Conservation (phyloP, 2,329 filamentous ascomycete genomes). For the Emergomyces pasteurianus region DNA sequence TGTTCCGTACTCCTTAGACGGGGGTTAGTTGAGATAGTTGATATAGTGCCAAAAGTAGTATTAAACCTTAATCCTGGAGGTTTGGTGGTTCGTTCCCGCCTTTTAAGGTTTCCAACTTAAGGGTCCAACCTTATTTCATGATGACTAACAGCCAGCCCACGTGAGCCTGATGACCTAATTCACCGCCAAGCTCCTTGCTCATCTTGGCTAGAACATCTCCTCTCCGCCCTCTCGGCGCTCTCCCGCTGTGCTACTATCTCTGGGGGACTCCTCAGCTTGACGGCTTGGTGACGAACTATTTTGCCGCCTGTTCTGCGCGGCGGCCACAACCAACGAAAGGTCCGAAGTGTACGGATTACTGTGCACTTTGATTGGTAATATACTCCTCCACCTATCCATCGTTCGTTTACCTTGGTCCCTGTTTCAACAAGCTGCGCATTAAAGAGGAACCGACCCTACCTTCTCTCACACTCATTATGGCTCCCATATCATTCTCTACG, state of each 20-base stretch:
- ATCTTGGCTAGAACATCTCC: slow-evolving; percentile 1
- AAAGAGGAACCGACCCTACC: background rate
- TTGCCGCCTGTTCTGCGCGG: background rate
- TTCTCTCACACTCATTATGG: background rate
- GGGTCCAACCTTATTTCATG: too few relatives aligned
- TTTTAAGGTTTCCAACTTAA: too few relatives aligned
- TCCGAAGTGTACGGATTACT: too few relatives aligned
- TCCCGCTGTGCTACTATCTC: background rate
- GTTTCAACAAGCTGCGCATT: background rate
- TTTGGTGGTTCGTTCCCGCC: too few relatives aligned
- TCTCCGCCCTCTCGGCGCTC: background rate
- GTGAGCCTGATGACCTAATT: background rate
- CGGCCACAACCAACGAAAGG: background rate
- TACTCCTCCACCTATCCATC: background rate
- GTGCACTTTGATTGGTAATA: background rate
- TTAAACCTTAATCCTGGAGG: too few relatives aligned
- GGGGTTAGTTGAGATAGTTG: too few relatives aligned
- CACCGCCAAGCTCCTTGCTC: background rate
- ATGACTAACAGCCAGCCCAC: background rate
- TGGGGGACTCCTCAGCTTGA: background rate
- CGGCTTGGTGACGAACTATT: background rate
- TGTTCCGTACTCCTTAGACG: too few relatives aligned
- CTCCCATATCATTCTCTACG: background rate
- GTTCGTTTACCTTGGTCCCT: background rate
- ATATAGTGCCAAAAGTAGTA: too few relatives aligned